Evolutionary conservation across 768 basidiomycete genomes (phyloP).

Genomic region (Astraeus odoratus): DNA sequence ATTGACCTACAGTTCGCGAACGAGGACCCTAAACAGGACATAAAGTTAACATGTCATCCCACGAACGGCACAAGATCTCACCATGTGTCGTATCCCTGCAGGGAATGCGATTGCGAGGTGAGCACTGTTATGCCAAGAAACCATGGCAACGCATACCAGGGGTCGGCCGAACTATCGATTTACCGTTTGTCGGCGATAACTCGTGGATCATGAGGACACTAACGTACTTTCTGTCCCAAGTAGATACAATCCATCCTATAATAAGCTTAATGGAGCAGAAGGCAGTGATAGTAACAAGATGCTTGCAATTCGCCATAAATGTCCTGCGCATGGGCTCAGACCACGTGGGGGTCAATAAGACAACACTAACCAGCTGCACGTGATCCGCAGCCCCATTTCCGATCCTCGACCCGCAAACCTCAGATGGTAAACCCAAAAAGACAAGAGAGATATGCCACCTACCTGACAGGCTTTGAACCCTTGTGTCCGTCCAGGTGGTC

Average conservation of each 20-base stretch:
- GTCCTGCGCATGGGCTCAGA: slow-evolving; percentile 45
- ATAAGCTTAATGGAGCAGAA: not conserved
- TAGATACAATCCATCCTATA: slow-evolving; percentile 92
- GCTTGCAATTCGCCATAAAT: slow-evolving; percentile 89
- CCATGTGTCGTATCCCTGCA: slow-evolving; percentile 55
- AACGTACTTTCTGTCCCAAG: slow-evolving; percentile 78
- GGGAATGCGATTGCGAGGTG: slow-evolving; percentile 2
- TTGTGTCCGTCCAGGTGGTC: slow-evolving; percentile 85
- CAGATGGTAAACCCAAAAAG: not conserved
- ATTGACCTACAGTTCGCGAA: slow-evolving; percentile 64
- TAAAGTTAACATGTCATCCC: no score
- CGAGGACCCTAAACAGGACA: slow-evolving; percentile 46
- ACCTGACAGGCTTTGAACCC: slow-evolving; percentile 75
- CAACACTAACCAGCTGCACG: slow-evolving; percentile 61
- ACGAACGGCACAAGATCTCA: slow-evolving; percentile 23
- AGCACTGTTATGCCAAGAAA: not conserved
- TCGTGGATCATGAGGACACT: not conserved
- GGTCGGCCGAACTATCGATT: slow-evolving; percentile 61
- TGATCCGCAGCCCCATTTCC: slow-evolving; percentile 97
- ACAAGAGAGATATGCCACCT: slow-evolving; percentile 4
- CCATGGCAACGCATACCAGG: slow-evolving; percentile 39
- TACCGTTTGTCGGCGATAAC: not conserved
- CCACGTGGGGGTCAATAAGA: not conserved
- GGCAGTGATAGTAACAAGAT: not conserved
- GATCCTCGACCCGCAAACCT: slow-evolving; percentile 38